Conservation (phyloP, 2,329 filamentous ascomycete species). For the Botrytis elliptica region DNA sequence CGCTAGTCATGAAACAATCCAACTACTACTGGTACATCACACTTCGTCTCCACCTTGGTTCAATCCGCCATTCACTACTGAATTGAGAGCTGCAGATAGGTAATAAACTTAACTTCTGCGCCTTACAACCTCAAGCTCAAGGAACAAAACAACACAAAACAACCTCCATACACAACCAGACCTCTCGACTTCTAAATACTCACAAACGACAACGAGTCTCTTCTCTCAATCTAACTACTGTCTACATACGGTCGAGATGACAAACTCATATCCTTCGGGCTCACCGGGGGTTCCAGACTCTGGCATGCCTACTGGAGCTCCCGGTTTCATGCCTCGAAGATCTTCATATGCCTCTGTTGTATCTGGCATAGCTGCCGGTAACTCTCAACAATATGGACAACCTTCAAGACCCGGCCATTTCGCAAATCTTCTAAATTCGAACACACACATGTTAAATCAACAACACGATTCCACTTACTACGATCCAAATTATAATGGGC, state of each 20-base stretch:
- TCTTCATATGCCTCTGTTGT: slow-evolving; percentile 63
- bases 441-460: slow-evolving; percentile 24
- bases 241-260: slow-evolving; percentile 27
- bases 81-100: slow-evolving; percentile 1
- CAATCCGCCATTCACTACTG: slow-evolving; percentile 8
- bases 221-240: not conserved
- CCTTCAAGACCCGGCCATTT: slow-evolving; percentile 37
- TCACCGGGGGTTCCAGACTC: slow-evolving; percentile 37
- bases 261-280: slow-evolving; percentile 37
- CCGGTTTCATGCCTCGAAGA: slow-evolving; percentile 47
- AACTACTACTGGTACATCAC: slow-evolving; percentile 4
- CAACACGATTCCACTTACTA: slow-evolving; percentile 33
- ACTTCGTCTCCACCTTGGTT: not conserved
- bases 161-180: not conserved
- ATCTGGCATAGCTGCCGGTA: slow-evolving; percentile 46
- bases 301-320: slow-evolving; percentile 40
- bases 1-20: slow-evolving; percentile 5
- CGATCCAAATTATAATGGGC: slow-evolving; percentile 33
- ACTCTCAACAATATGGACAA: slow-evolving; percentile 30
- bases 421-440: slow-evolving; percentile 33
- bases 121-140: not conserved
- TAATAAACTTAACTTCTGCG: not conserved
- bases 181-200: not conserved
- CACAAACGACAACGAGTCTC: not conserved
- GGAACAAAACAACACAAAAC: not conserved